phyloP scores from a whole-genome alignment of 495 filamentous ascomycete species.

The Massariosphaeria phaeospora region DNA sequence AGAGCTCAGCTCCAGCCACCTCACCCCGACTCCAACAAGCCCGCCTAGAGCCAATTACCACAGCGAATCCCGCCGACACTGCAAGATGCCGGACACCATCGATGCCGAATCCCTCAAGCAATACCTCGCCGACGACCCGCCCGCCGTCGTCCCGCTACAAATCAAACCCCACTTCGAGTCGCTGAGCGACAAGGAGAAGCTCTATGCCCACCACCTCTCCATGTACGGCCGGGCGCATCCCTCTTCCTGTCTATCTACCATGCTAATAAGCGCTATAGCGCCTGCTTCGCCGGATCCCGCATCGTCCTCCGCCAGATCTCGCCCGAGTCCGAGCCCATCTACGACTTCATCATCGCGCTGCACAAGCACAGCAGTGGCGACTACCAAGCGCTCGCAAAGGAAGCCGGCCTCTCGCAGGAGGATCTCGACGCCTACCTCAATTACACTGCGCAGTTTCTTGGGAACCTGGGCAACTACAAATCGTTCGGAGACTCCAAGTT shows the following conservation, averaged over 20 bases:
- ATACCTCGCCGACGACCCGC: slow-evolving; percentile 86
- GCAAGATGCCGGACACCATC: slow-evolving; percentile 33
- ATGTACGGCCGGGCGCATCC: slow-evolving; percentile 44
- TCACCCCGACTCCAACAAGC: not conserved
- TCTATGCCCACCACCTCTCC: slow-evolving; percentile 90
- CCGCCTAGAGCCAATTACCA: not conserved
- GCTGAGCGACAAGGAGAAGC: slow-evolving; percentile 67
- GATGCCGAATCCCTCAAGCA: slow-evolving; percentile 54
- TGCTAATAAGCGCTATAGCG: slow-evolving; percentile 47
- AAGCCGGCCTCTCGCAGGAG: slow-evolving; percentile 64
- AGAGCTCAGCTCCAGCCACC: not conserved
- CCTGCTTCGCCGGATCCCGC: slow-evolving; percentile 76
- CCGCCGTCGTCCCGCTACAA: slow-evolving; percentile 74
- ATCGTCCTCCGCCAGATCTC: slow-evolving; percentile 85
- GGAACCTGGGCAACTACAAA: slow-evolving; percentile 93
- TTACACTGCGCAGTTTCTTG: slow-evolving; percentile 84
- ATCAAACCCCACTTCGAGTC: slow-evolving; percentile 88
- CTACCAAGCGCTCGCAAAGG: slow-evolving; percentile 65
- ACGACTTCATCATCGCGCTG: slow-evolving; percentile 80
- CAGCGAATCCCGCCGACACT: not conserved
- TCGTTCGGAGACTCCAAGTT: slow-evolving; percentile 94
- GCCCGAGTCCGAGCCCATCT: slow-evolving; percentile 84
- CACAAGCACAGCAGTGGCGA: slow-evolving; percentile 69
- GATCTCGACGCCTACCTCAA: slow-evolving; percentile 72
- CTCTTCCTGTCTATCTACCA: not conserved